phyloP scores from a whole-genome alignment of 768 basidiomycete species.

The Lyophyllum decastes region DNA sequence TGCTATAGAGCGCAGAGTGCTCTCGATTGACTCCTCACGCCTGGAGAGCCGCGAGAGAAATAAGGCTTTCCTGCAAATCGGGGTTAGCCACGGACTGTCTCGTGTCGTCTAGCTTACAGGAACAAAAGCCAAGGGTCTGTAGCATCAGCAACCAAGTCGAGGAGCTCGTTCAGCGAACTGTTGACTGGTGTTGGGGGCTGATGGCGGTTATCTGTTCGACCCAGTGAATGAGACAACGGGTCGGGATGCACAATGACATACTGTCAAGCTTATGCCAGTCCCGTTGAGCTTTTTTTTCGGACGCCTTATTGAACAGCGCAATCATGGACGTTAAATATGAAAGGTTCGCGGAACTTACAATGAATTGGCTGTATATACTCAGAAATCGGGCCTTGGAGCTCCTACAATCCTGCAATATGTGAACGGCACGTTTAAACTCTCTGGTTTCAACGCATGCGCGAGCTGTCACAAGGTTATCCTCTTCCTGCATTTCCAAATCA shows the following conservation, averaged over 20 bases:
- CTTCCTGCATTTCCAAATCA: constrained; percentile 61
- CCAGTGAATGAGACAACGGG: not conserved
- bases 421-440: constrained; percentile 75
- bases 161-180: constrained; percentile 52
- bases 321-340: constrained; percentile 1
- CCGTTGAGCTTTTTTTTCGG: constrained; percentile 79
- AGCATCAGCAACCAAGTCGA: constrained; percentile 56
- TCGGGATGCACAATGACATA: constrained; percentile 32
- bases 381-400: constrained; percentile 79
- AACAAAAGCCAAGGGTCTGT: constrained; percentile 85
- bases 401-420: constrained; percentile 62
- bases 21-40: constrained; percentile 86
- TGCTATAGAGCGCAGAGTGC: constrained; percentile 71
- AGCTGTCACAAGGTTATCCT: constrained; percentile 73
- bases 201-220: constrained; percentile 58
- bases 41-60: constrained; percentile 79
- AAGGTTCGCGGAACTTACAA: constrained; percentile 56
- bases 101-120: constrained; percentile 52
- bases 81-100: constrained; percentile 4
- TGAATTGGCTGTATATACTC: constrained; percentile 75
- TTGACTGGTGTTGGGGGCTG: constrained; percentile 73
- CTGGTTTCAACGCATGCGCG: constrained; percentile 72
- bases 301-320: constrained; percentile 49
- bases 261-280: constrained; percentile 86
- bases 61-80: constrained; percentile 67